Conservation (phyloP, 2,329 filamentous ascomycete genomes). For the Biscogniauxia marginata region DNA sequence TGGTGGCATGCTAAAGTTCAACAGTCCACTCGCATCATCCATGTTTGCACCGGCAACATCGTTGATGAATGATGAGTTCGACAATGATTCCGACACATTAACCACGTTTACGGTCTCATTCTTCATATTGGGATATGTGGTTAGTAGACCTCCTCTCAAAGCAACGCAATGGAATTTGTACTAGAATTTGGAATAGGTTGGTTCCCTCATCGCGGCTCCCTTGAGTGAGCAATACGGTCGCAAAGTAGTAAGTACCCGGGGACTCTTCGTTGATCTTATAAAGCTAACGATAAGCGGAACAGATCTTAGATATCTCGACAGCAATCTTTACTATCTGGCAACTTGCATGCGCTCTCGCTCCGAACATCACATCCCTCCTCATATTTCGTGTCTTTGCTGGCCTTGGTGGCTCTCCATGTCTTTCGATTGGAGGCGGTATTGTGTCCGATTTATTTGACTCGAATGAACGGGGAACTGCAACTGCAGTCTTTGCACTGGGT, state of each 20-base stretch:
- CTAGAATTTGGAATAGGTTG: constrained; percentile 6
- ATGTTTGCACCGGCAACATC: constrained; percentile 13
- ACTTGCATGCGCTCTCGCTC: constrained; percentile 10
- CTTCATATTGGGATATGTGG: constrained; percentile 17
- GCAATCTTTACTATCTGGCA: constrained; percentile 12
- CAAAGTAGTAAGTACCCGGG: constrained; percentile 7
- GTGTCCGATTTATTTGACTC: constrained; percentile 14
- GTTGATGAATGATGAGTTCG: constrained; percentile 12
- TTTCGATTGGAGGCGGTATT: constrained; percentile 15
- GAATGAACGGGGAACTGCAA: constrained; percentile 9
- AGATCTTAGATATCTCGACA: constrained; percentile 11
- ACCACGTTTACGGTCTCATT: constrained; percentile 16
- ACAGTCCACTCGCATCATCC: constrained; percentile 15
- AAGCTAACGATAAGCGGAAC: constrained; percentile 1
- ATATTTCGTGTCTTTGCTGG: constrained; percentile 9
- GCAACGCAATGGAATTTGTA: neutral
- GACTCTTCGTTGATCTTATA: neutral
- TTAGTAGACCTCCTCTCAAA: constrained; percentile 3
- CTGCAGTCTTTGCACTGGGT: constrained; percentile 12
- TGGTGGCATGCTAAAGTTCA: constrained; percentile 1
- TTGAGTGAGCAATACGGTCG: constrained; percentile 15
- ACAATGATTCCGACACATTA: constrained; percentile 7
- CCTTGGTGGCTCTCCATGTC: constrained; percentile 11
- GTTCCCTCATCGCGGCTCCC: constrained; percentile 13
- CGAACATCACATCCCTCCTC: constrained; percentile 11